Evolutionary conservation across 345 rosid genomes (phyloP), one percentile per base, ranked within the genome.

Genomic region (Salix viminalis): DNA sequence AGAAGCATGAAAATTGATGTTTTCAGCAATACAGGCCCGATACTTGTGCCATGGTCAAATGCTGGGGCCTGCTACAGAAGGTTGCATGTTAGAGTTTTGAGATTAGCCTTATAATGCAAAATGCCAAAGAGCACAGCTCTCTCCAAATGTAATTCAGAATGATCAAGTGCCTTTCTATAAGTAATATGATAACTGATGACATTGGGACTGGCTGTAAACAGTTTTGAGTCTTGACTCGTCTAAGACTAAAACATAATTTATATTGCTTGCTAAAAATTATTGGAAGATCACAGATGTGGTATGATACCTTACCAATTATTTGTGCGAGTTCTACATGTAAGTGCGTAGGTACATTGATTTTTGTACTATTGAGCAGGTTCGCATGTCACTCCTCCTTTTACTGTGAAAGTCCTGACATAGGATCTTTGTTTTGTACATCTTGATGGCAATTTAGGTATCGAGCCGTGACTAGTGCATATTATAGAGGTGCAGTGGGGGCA

Each of bases 401-500:
- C 65, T 46, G 42, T 2, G 14, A 1, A 60, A 41, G 36, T 64
- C 64, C 54, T 41, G 19, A 44, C 13, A 28, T 3, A 23, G 39
- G 39, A 54, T 21, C 61, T 80, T 80, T 65, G 36, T 75, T 75
- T 36, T 50, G 39, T 72, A 14, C 46, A 14, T 32, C 46, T 18
- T 75, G 62, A 24, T 69, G 79, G 69, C 64, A 67, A 65, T 78
- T 71, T 46, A 90, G 91, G 85, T 88, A 90, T 75, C 82, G 91
- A 28, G 91, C 93, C 0, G 93, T 88, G 61, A 90, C 93, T 36
- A 90, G 91, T 77, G 93, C 93, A 0, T 88, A 90, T 69, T 90
- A 90, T 84, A 83, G 91, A 82, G 93, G 93, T 70, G 89, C 91
- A 1, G 89, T 90, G 34, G 93, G 93, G 34, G 93, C 93, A 61